Conservation (phyloP, 1,284 basidiomycete species). For the Fomitopsis schrenkii region DNA sequence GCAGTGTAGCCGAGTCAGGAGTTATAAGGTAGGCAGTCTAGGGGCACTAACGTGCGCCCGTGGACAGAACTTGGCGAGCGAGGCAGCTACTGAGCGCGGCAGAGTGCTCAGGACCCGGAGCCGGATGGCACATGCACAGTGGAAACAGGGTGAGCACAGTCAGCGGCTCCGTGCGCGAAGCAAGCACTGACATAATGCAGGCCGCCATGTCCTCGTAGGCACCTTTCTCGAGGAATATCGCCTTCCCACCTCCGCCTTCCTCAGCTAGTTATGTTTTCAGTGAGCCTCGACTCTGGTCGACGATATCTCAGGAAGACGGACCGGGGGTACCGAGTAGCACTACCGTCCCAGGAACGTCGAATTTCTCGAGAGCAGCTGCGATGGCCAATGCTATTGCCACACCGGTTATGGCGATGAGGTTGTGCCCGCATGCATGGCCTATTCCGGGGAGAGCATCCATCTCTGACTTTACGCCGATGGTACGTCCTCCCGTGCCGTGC, state of each 20-base stretch:
- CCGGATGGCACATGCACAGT: conserved; percentile 58
- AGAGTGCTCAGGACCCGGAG: conserved; percentile 43
- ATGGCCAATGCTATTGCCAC: conserved; percentile 71
- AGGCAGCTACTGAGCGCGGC: conserved; percentile 46
- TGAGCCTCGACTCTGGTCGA: not conserved
- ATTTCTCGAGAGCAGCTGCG: conserved; percentile 60
- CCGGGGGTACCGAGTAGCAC: conserved; percentile 82
- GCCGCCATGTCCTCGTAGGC: conserved; percentile 75
- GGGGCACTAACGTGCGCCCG: conserved; percentile 51
- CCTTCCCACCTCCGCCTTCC: conserved; percentile 78
- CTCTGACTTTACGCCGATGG: conserved; percentile 73
- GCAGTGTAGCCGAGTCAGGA: not conserved
- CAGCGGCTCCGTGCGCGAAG: not conserved
- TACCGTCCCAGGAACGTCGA: conserved; percentile 65
- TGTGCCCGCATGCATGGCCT: conserved; percentile 82
- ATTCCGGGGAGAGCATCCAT: conserved; percentile 59
- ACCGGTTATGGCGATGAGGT: conserved; percentile 79
- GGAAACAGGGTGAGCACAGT: conserved; percentile 1
- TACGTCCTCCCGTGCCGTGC: conserved; percentile 38
- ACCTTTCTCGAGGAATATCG: conserved; percentile 64
- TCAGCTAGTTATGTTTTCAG: conserved; percentile 44
- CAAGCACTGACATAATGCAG: conserved; percentile 58
- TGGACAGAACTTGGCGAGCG: conserved; percentile 58
- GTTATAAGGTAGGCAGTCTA: not conserved
- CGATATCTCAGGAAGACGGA: conserved; percentile 21